Conservation (phyloP, 2,329 filamentous ascomycete species). For the Cryphonectria parasitica region DNA sequence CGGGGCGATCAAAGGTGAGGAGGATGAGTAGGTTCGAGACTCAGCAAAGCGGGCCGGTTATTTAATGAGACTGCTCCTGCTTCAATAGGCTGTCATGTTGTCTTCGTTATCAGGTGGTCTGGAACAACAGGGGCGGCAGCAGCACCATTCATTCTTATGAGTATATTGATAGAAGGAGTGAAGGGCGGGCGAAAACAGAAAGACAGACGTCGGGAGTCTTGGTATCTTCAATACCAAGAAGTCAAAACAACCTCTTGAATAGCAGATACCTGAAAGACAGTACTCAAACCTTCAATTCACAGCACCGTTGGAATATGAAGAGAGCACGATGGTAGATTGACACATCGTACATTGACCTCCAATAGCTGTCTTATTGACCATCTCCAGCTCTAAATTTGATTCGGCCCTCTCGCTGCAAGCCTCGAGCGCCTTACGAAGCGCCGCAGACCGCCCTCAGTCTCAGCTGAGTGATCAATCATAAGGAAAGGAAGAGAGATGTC, state of each 20-base stretch:
- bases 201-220: not conserved
- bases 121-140: not conserved
- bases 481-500: not conserved
- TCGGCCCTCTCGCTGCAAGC: not conserved
- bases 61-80: not conserved
- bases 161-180: not conserved
- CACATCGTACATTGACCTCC: not conserved
- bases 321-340: not conserved
- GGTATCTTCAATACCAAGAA: not conserved
- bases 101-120: not conserved
- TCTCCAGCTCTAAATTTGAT: not conserved
- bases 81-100: not conserved
- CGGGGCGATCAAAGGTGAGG: not conserved
- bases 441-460: not conserved
- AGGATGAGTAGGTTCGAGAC: not conserved
- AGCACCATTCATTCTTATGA: not conserved
- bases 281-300: not conserved
- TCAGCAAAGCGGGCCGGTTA: not conserved
- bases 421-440: not conserved
- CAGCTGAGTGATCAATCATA: not conserved
- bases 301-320: not conserved
- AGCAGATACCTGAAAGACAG: not conserved
- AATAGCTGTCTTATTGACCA: not conserved
- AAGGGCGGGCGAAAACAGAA: not conserved
- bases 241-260: not conserved